Base-by-base conservation (phyloP, 345 rosid species). In the Pistacia atlantica region DNA sequence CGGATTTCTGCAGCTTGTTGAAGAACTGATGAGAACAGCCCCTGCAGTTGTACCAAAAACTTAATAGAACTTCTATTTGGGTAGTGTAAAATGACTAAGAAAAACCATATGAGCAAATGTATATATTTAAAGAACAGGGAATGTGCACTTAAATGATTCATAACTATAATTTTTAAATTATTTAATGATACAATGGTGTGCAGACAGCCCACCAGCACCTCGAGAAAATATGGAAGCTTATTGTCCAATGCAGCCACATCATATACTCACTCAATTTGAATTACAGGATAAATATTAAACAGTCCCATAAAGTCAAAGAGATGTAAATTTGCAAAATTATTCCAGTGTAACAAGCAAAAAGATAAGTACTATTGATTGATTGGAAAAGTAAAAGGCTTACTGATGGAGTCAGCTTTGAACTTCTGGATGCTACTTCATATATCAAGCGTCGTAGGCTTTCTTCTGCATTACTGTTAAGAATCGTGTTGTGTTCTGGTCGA, bases 1-100 rank as follows among this genome's bases (percentile, higher is more conserved):
- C 93, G 94, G 75, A 87, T 80, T 86, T 87, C 93, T 79, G 97
- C 82, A 74, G 87, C 93, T 82, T 90, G 97, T 80, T 85, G 96
- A 83, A 95, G 90, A 86, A 90, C 86, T 51, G 90, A 87, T 58
- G 89, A 80, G 58, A 92, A 82, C 62, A 95, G 87, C 61, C 94
- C 97, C 99, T 95, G 92, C 79, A 79, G 85, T 76, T 58, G 69
- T 69, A 75, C 55, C 67, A 83, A 58, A 79, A 65, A 25, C 52
- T 65, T 10, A 72, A 20, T 11, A 16, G 59, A 38, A 58, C 10
- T 28, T 75, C 61, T 37, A 49, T 49, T 42, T 20, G 31, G n/a
- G 46, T 17, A 55, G 48, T 9, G 51, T n/a, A 28, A 5, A 63
- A 42, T 42, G 46, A 63, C 2, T 52, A 46, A 6, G 22, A 73